Base-by-base conservation (phyloP, 352 stramenopile species). In the Globisporangium barbulae region DNA sequence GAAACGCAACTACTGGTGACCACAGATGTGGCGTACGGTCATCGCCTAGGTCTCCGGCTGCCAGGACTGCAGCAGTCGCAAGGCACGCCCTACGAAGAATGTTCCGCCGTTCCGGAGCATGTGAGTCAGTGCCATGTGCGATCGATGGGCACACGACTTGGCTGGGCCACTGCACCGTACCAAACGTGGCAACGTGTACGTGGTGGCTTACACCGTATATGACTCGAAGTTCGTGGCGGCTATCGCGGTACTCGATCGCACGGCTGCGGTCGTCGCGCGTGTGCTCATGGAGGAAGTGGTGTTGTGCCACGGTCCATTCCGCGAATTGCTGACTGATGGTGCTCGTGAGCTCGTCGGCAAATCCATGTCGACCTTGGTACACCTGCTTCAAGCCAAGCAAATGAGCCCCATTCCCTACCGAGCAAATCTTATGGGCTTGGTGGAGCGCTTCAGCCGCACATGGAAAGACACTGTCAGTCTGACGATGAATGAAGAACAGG, bases 401-500 rank as follows among this genome's bases (percentile, higher is more conserved):
- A 37, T 53, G 15, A 70, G 45, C 0, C 66, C 63, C 12, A 61
- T 76, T 1, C 49, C 60, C 4, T 71, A 70, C 30, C 54, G 63
- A 4, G 59, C 63, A 0, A 70, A 69, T n/a, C 17, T 64, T 3
- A 15, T 72, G 7, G 54, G 60, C 0, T n/a, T 74, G 2, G 56
- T 74, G 0, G 52, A 71, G 17, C 30, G 55, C 2, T 76, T 71
- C 31, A 68, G 69, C 13, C 12, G 53, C 0, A 69, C 50, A 6
- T 68, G 61, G 64, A 72, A 71, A 19, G 61, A 68, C 25, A 66
- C 72, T 21, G 44, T 75, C 3, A 45, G 37, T 10, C 31, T 72
- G 1, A 66, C 67, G 22, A 54, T 68, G 3, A 41, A 49, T 17
- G 39, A 65, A 7, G 5, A n/a, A 1, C 66, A 68, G 12, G 31